Conservation (phyloP, 1,139 yeast species). For the Blastobotrys persicus region DNA sequence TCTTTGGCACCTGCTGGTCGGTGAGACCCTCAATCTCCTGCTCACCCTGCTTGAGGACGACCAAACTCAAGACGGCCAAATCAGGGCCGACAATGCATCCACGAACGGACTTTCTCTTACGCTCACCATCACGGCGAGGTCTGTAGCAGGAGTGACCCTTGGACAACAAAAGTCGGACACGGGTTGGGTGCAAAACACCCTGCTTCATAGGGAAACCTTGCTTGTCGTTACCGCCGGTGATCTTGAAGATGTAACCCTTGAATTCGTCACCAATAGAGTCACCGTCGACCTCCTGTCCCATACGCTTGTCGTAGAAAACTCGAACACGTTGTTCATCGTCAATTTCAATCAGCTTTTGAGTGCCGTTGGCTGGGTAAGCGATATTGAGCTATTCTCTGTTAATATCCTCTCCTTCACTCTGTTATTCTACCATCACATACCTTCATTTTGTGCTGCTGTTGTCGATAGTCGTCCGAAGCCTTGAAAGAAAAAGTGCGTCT, state of each 20-base stretch:
- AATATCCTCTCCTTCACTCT: neutral
- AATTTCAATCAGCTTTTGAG: conserved; percentile 95
- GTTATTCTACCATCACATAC: neutral
- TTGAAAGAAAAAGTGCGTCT: conserved; percentile 4
- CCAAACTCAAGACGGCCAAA: conserved; percentile 90
- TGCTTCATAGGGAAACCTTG: conserved; percentile 99
- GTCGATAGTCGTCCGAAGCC: conserved; percentile 6
- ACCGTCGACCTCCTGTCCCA: conserved; percentile 99
- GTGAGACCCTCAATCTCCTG: conserved; percentile 94
- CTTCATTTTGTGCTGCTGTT: conserved; percentile 11
- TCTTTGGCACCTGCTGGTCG: conserved; percentile 92
- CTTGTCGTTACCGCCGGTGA: conserved; percentile 99
- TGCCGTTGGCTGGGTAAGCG: conserved; percentile 99
- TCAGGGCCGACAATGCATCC: conserved; percentile 99
- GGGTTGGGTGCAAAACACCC: conserved; percentile 99
- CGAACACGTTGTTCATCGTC: conserved; percentile 99
- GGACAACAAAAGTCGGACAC: conserved; percentile 93
- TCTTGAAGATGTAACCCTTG: conserved; percentile 98
- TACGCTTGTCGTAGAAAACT: conserved; percentile 98
- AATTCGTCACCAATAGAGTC: conserved; percentile 97
- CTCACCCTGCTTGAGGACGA: conserved; percentile 97
- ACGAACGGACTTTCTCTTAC: conserved; percentile 99
- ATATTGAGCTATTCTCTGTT: conserved; percentile 71
- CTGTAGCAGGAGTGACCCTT: conserved; percentile 99
- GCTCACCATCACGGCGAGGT: conserved; percentile 99